Evolutionary conservation across 768 basidiomycete genomes (phyloP), one percentile per base, ranked within the genome.

Genomic region (Tremella yokohamensis): DNA sequence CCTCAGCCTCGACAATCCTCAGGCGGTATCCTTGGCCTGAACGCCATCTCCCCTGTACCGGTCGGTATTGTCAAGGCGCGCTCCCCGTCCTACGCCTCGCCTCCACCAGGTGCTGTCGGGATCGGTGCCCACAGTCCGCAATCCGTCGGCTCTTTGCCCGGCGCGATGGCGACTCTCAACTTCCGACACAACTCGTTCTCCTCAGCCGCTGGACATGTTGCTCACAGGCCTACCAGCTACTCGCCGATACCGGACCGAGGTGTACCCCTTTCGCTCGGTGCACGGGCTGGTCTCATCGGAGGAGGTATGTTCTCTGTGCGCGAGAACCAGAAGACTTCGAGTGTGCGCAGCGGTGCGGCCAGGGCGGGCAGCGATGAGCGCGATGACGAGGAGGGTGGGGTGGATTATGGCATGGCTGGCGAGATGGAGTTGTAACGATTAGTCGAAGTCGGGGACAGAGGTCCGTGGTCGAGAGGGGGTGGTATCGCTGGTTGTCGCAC

Each of bases 281-380:
- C 42, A 45, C 47, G 62, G 38, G 60, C 58, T 3, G 63, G 64
- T 3, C 50, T 71, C 45, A 54, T 69, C 15, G 68, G 70, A 7
- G 62, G 64, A n/a, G 70, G 70, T 16, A 68, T 74, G 61, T 73
- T 71, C 49, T 64, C 66, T 9, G 61, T 63, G n/a, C 26, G 51
- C 26, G 24, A 24, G 15, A 40, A 40, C n/a, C 42, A 45, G n/a
- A 53, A 66, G 34, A 67, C 67, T 12, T 59, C 62, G 13, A 65
- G 63, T 49, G 61, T 75, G 26, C 49, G 64, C n/a, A 54, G 51
- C 16, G 68, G 66, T 2, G 71, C 61, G 19, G 63, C 60, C 6
- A 4, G 66, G 63, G 29, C 42, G 60, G 24, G 59, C 58, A 15
- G 68, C 66, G 40, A 69, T 16, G 69, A 67, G 38, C 70, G 58